phyloP scores from a whole-genome alignment of 192 early-diverging fungal species.

The Umbelopsis sp. region DNA sequence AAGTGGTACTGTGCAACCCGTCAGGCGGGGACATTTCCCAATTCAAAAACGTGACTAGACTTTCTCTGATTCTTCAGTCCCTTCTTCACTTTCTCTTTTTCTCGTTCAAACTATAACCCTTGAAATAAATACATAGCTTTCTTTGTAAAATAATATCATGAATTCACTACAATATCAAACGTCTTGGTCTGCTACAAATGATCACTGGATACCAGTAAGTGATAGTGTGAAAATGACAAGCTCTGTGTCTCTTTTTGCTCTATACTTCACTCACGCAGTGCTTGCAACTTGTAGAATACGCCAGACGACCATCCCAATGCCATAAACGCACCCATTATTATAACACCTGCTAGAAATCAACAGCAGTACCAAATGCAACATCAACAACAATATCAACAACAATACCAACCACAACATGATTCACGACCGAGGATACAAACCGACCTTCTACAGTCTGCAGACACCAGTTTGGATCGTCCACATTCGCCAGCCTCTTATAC shows the following conservation, averaged over 20 bases:
- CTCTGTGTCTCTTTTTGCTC: no score
- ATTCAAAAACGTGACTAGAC: no score
- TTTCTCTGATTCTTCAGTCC: neutral
- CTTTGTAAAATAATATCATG: neutral
- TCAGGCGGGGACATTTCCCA: neutral
- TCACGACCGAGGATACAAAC: neutral
- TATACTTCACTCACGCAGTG: no score
- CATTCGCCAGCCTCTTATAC: neutral
- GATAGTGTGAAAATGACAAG: no score
- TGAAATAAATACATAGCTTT: neutral
- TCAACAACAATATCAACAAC: neutral
- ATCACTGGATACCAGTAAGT: constrained; percentile 1
- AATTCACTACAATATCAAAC: neutral
- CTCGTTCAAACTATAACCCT: neutral
- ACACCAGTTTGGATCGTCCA: neutral
- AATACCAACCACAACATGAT: neutral
- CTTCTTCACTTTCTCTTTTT: neutral
- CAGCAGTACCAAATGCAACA: neutral
- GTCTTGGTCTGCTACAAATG: neutral
- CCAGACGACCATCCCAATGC: neutral
- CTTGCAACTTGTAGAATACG: neutral
- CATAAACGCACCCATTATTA: neutral
- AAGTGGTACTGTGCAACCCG: no score
- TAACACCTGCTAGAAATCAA: neutral
- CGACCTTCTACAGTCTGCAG: neutral